phyloP scores from a whole-genome alignment of 2,329 filamentous ascomycete species.

The Sclerotinia borealis region DNA sequence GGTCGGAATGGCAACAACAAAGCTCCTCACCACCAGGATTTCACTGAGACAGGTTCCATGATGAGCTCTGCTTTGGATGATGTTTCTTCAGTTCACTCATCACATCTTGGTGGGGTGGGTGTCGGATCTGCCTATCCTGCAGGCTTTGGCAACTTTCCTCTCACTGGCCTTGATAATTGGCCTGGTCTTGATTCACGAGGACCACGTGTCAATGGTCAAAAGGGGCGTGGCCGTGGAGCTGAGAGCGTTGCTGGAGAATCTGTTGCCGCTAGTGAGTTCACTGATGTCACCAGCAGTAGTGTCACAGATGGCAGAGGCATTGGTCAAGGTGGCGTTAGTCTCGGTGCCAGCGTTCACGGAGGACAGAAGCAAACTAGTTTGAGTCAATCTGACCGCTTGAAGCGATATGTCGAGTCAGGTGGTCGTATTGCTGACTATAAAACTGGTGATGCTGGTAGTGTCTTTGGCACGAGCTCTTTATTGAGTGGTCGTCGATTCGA shows the following conservation, averaged over 20 bases:
- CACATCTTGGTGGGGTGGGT: conserved; percentile 79
- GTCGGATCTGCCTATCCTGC: conserved; percentile 76
- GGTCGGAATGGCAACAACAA: conserved; percentile 29
- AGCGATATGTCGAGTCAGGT: conserved; percentile 87
- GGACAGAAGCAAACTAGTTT: conserved; percentile 65
- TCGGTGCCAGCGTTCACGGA: conserved; percentile 73
- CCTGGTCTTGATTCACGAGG: conserved; percentile 67
- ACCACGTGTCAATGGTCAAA: conserved; percentile 54
- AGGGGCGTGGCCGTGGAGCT: conserved; percentile 59
- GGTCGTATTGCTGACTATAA: conserved; percentile 56
- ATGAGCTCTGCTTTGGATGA: conserved; percentile 96
- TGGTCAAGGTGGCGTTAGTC: conserved; percentile 80
- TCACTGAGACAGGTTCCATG: conserved; percentile 72
- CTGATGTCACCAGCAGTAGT: conserved; percentile 68
- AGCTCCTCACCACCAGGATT: conserved; percentile 22
- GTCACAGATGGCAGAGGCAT: conserved; percentile 69
- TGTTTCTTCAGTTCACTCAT: conserved; percentile 92
- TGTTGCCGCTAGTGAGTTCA: conserved; percentile 83
- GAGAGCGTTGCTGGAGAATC: conserved; percentile 88
- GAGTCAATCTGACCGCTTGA: conserved; percentile 83
- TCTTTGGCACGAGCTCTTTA: conserved; percentile 56
- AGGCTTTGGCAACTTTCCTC: conserved; percentile 82
- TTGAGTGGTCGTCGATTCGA: conserved; percentile 50
- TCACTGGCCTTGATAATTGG: conserved; percentile 66
- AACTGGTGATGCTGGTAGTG: conserved; percentile 53